These are phyloP conservation scores for Fusarium avenaceum DNA, from an alignment of 2,329 filamentous ascomycete genomes.

Conservation along the genomic window DNA sequence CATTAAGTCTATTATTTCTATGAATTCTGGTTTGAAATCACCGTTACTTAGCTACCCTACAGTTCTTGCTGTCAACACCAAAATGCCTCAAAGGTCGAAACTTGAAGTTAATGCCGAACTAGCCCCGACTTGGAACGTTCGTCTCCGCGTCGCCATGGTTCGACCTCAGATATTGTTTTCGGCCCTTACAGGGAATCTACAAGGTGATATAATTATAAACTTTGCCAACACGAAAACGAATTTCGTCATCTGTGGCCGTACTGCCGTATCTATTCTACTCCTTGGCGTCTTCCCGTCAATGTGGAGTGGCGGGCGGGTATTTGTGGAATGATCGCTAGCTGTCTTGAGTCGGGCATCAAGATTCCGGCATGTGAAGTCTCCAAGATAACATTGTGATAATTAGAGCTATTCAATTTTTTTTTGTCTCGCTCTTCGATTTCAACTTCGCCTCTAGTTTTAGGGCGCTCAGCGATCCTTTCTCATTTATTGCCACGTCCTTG, in stretches of 20 bases:
- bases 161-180: no score
- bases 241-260: no score
- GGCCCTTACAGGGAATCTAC: no score
- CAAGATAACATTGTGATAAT: not conserved
- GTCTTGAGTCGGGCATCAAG: not conserved
- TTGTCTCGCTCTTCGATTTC: no score
- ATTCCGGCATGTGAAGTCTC: not conserved
- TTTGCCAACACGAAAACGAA: not conserved
- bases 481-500: not conserved
- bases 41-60: not conserved
- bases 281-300: not conserved
- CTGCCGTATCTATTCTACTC: not conserved
- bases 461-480: not conserved
- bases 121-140: no score
- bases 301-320: constrained; percentile 12
- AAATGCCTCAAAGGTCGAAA: not conserved
- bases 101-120: not conserved
- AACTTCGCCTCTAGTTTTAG: not conserved
- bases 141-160: no score
- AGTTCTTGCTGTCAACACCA: not conserved
- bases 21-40: no score
- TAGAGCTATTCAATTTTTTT: not conserved
- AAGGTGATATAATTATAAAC: no score
- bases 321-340: constrained; percentile 11
- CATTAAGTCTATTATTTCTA: no score